Evolutionary conservation across 164 flowering plant genomes (phyloP).

Genomic region (Sextonia rubra): DNA sequence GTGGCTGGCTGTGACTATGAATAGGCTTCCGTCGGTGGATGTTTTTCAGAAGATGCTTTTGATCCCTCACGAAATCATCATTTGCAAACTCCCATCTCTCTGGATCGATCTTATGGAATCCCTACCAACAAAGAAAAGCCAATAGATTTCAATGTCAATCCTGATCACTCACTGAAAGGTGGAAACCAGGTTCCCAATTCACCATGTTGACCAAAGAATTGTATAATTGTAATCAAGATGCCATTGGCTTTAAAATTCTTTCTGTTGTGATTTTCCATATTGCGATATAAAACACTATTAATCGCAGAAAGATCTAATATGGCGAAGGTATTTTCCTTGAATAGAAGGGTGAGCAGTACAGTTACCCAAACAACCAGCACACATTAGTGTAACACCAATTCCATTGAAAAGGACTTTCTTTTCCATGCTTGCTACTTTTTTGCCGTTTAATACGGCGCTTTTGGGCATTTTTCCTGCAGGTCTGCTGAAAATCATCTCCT

Average conservation of each 20-base stretch:
- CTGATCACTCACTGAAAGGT: neutral
- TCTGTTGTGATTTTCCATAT: no score
- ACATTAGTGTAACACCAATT: no score
- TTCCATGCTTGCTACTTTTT: no score
- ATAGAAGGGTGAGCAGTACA: no score
- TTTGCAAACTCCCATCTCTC: constrained; percentile 95
- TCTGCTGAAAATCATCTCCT: no score
- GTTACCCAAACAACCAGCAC: no score
- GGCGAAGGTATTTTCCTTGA: no score
- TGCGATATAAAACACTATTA: no score
- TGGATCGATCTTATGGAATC: constrained; percentile 87
- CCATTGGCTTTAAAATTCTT: no score
- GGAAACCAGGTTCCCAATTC: neutral
- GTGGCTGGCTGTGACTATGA: constrained; percentile 91
- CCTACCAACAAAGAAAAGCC: constrained; percentile 35
- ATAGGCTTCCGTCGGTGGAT: constrained; percentile 88
- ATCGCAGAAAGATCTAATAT: neutral
- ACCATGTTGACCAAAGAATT: neutral
- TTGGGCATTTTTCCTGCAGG: no score
- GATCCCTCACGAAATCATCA: constrained; percentile 80
- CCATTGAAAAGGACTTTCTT: no score
- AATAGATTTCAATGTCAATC: neutral
- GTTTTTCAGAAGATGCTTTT: constrained; percentile 87
- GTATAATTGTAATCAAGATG: neutral
- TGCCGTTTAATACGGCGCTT: no score